Conservation (phyloP, 129 eudicot species). For the Gnaphalium uliginosum region DNA sequence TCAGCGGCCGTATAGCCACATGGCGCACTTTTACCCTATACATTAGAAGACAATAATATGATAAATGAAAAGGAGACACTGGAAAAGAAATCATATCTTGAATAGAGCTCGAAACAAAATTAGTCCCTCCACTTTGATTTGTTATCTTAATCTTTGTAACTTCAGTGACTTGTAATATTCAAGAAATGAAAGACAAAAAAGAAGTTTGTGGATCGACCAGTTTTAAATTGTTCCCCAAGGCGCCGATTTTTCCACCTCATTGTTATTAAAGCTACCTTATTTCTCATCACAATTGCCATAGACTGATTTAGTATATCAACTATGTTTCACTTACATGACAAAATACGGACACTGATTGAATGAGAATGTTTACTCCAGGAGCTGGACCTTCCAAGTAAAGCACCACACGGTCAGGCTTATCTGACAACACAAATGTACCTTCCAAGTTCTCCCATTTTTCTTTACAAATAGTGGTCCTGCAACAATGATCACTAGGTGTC, state of each 20-base stretch:
- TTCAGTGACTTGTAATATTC: too few species aligned
- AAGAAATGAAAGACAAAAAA: not conserved
- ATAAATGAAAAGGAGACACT: not conserved
- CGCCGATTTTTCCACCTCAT: not conserved
- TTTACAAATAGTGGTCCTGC: conserved; percentile 53
- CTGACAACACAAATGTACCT: conserved; percentile 66
- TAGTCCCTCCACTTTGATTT: not conserved
- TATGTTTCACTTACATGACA: conserved; percentile 40
- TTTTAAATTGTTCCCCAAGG: not conserved
- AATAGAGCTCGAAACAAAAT: not conserved
- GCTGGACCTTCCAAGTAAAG: conserved; percentile 84
- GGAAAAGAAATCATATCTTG: not conserved
- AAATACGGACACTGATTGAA: conserved; percentile 48
- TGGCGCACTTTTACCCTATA: conserved; percentile 31
- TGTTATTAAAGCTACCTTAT: not conserved
- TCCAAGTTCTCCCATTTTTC: conserved; percentile 72
- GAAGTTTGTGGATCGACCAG: not conserved
- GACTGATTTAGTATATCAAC: not conserved
- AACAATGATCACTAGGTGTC: not conserved
- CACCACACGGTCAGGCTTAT: conserved; percentile 56
- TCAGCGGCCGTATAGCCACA: conserved; percentile 38
- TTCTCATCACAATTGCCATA: not conserved
- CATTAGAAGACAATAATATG: not conserved
- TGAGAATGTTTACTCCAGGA: conserved; percentile 77
- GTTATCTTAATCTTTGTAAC: too few species aligned